Base-by-base conservation (phyloP, 139 green algal genomes). In the Pleodorina starrii region DNA sequence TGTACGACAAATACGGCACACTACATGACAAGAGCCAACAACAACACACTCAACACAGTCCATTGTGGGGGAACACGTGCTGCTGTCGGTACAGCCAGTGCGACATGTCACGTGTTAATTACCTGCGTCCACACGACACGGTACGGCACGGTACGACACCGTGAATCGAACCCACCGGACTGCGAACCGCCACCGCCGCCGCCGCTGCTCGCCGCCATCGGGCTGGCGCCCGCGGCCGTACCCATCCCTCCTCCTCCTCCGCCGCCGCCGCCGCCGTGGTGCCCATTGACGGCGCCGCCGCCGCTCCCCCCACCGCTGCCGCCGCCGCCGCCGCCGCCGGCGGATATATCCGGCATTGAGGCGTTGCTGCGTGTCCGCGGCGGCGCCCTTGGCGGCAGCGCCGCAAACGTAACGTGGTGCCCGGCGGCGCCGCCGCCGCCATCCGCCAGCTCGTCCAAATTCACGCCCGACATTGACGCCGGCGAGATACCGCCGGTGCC, bases 381-480 rank as follows among this genome's bases (percentile, higher is more conserved):
- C 40, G 82, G 82, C 44, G 63, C 43, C 68, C 63, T 29, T 27
- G 82, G 82, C 43, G 82, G 82, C 82, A 88, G 60, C 5, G 3
- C 66, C 6, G 82, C n/a, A 19, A 88, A 88, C 44, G 63, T 88
- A 1, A 88, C 82, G 66, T 88, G 82, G 25, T 88, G 82, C 0
- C 44, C 80, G 27, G 2, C 44, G 63, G 19, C 44, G 81, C 60
- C 81, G 81, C 81, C 81, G 78, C 23, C 78, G n/a, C 32, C 48
- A 46, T 68, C 75, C 32, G 57, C 79, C 81, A 87, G 43, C 19
- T 88, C 82, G 17, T 88, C 82, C 82, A 88, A 54, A 48, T 88
- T 88, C 5, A 16, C 51, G 16, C 7, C n/a, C 27, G 81, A 73
- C 78, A 73, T 40, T 1, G 79, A 79, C 32, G 82, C 82, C 17